A percentile compares a stretch with the other conserved stretches of the same genome.
phyloP scores from a whole-genome alignment of 2,329 filamentous ascomycete genomes.

The Aspergillus sp. region DNA sequence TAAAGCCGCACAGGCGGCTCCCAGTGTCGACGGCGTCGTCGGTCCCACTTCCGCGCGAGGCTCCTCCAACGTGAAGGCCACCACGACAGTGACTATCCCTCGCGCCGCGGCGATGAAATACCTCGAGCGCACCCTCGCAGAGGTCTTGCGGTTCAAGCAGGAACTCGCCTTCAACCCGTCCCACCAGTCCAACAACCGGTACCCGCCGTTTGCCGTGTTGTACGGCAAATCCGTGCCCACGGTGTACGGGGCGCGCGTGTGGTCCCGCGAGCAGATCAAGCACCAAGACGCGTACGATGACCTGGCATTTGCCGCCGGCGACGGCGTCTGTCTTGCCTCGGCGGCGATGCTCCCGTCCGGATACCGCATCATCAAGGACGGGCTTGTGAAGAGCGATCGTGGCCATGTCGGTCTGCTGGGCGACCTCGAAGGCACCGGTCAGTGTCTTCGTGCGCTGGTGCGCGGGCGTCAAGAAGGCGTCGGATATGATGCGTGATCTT shows the following conservation, averaged over 20 bases:
- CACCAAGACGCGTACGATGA: constrained; percentile 80
- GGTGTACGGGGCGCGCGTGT: constrained; percentile 76
- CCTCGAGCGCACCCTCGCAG: constrained; percentile 69
- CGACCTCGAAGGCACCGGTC: constrained; percentile 77
- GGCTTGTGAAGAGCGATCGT: constrained; percentile 74
- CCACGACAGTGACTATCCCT: constrained; percentile 49
- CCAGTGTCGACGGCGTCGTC: constrained; percentile 32
- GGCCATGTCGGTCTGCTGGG: constrained; percentile 87
- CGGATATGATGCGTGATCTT: constrained; percentile 53
- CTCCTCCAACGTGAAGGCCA: constrained; percentile 22
- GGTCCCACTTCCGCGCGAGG: constrained; percentile 25
- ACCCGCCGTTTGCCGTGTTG: constrained; percentile 78
- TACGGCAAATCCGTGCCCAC: constrained; percentile 88
- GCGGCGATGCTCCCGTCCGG: constrained; percentile 83
- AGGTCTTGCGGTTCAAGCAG: constrained; percentile 71
- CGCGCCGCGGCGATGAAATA: constrained; percentile 62
- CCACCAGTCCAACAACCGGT: constrained; percentile 66
- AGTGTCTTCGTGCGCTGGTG: constrained; percentile 67
- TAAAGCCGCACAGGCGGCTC: constrained; percentile 16
- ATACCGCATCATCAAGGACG: constrained; percentile 71
- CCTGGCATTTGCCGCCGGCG: constrained; percentile 79
- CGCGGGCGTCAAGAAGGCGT: constrained; percentile 70
- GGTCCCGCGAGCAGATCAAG: constrained; percentile 69
- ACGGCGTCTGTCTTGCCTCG: constrained; percentile 82
- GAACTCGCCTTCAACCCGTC: constrained; percentile 64